A percentile compares a stretch with the other conserved stretches of the same genome.
phyloP scores from a whole-genome alignment of 202 grass and related monocot species.

The Eragrostis tef region DNA sequence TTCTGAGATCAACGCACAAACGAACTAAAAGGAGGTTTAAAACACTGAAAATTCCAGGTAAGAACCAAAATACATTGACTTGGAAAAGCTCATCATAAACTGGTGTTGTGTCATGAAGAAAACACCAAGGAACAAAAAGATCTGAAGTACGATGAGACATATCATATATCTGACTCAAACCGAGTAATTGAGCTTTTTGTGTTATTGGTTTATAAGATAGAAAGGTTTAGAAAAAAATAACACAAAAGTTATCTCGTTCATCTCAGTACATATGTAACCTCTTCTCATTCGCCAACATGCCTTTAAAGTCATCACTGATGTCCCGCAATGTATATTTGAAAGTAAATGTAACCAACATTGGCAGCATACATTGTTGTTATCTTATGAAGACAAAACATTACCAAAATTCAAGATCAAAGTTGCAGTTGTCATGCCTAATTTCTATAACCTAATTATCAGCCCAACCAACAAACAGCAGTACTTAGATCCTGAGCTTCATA shows the following conservation, averaged over 20 bases:
- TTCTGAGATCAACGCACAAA: background rate
- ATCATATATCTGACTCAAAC: background rate
- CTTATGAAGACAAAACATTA: background rate
- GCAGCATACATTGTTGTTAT: background rate
- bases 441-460: background rate
- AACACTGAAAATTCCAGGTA: background rate
- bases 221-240: background rate
- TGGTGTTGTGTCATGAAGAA: background rate
- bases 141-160: background rate
- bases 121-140: background rate
- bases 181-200: background rate
- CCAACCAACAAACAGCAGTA: background rate
- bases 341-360: background rate
- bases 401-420: background rate
- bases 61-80: background rate
- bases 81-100: background rate
- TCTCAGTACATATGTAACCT: background rate
- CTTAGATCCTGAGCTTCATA: background rate
- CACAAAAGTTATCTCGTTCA: background rate
- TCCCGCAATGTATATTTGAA: background rate
- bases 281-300: background rate
- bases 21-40: background rate
- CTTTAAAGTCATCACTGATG: background rate
- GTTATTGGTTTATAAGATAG: background rate
- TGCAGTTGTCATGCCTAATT: background rate